Conservation (phyloP, 23 red algal species). For the Gracilaria gracilis region DNA sequence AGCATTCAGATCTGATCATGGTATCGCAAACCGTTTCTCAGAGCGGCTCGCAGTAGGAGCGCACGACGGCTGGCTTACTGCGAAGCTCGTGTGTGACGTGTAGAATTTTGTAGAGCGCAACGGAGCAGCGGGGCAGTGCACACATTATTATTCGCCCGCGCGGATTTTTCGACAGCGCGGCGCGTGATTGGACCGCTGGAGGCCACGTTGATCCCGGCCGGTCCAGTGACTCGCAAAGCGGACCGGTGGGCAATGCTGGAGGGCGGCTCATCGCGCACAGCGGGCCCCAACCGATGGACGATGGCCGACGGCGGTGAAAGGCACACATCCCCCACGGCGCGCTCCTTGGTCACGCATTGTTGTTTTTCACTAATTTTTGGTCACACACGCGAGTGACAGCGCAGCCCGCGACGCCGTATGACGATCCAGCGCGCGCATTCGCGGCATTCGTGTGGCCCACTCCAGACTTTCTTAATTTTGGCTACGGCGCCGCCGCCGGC, state of each 20-base stretch:
- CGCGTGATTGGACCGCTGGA: neutral
- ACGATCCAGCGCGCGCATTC: neutral
- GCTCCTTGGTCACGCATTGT: neutral
- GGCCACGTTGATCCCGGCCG: slow-evolving; percentile 11
- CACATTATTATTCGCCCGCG: neutral
- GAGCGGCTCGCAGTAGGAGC: no score
- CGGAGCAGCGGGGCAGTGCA: neutral
- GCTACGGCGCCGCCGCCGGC: slow-evolving; percentile 10
- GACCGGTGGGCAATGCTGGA: neutral
- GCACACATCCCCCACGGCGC: neutral
- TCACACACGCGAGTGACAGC: neutral
- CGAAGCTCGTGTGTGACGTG: neutral
- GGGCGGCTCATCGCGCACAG: neutral
- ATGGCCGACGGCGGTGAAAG: slow-evolving; percentile 11
- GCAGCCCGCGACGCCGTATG: neutral
- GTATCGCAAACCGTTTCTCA: no score
- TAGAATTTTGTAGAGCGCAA: neutral
- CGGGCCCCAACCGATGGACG: slow-evolving; percentile 16
- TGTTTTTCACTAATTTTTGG: neutral
- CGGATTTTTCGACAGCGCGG: neutral
- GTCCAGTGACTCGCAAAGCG: neutral
- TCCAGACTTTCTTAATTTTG: neutral
- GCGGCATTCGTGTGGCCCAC: neutral
- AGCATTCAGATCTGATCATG: neutral
- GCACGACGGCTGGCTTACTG: neutral